These are phyloP conservation scores for Acanthamoeba healyi DNA, from an alignment of 208 protist genomes.

Conservation along the genomic window DNA sequence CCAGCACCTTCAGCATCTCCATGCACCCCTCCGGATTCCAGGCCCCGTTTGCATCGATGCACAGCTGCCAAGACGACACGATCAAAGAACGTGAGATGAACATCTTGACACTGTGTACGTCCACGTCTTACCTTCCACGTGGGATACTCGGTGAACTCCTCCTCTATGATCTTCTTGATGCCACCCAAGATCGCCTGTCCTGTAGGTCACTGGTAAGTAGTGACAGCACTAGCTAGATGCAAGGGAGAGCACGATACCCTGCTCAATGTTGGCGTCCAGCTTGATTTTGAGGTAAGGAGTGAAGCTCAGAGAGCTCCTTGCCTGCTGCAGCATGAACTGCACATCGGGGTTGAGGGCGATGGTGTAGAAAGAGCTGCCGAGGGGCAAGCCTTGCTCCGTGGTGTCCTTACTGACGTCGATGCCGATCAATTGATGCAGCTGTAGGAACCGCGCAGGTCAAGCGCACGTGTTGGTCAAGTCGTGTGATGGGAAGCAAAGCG, in stretches of 20 bases:
- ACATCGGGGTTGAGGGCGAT: conserved; percentile 50
- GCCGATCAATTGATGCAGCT: conserved; percentile 38
- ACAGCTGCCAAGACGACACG: background rate
- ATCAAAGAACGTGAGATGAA: too few species aligned
- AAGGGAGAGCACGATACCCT: background rate
- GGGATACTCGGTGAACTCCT: conserved; percentile 8
- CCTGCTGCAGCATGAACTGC: conserved; percentile 54
- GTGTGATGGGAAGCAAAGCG: too few species aligned
- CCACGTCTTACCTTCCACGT: background rate
- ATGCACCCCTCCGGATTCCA: conserved; percentile 25
- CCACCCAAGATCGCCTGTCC: background rate
- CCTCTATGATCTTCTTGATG: conserved; percentile 48
- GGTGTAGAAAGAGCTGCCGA: conserved; percentile 45
- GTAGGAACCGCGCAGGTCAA: too few species aligned
- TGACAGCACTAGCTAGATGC: background rate
- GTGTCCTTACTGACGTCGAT: background rate
- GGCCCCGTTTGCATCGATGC: conserved; percentile 42
- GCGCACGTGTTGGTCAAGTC: background rate
- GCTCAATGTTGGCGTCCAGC: conserved; percentile 32
- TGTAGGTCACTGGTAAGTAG: background rate
- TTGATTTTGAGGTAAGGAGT: conserved; percentile 56
- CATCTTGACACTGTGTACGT: too few species aligned
- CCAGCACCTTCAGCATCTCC: conserved; percentile 33
- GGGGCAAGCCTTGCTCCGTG: background rate
- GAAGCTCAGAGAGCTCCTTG: background rate